phyloP scores from a whole-genome alignment of 2,329 filamentous ascomycete species.

The Anthostomella pinea region DNA sequence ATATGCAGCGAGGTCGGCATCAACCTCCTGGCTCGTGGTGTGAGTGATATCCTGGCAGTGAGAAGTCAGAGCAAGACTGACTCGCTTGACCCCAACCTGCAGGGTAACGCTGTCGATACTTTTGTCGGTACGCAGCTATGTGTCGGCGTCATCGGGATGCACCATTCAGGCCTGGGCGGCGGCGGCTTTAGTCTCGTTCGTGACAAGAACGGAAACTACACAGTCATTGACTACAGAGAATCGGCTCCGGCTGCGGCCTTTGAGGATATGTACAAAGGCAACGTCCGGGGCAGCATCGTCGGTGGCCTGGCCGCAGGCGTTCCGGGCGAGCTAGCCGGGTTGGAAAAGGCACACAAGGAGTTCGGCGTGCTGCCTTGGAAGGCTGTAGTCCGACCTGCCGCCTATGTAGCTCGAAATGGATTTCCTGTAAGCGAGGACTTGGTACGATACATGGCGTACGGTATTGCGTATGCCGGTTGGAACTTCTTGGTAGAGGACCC shows the following conservation, averaged over 20 bases:
- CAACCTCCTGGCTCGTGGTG: slow-evolving; percentile 28
- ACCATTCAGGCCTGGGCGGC: slow-evolving; percentile 81
- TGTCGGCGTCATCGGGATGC: slow-evolving; percentile 73
- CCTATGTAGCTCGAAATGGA: slow-evolving; percentile 69
- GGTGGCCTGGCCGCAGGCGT: slow-evolving; percentile 72
- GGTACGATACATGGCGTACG: slow-evolving; percentile 66
- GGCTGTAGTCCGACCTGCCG: slow-evolving; percentile 69
- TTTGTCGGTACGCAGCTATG: slow-evolving; percentile 72
- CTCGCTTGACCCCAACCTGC: too few species aligned
- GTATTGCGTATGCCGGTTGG: slow-evolving; percentile 29
- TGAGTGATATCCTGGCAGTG: slow-evolving; percentile 21
- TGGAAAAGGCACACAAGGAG: slow-evolving; percentile 73
- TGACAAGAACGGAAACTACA: slow-evolving; percentile 67
- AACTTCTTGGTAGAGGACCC: slow-evolving; percentile 74
- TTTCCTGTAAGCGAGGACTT: slow-evolving; percentile 74
- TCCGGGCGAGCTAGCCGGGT: slow-evolving; percentile 72
- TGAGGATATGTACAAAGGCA: slow-evolving; percentile 80
- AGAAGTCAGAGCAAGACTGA: too few species aligned
- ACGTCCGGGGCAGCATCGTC: slow-evolving; percentile 62
- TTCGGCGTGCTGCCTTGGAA: slow-evolving; percentile 71
- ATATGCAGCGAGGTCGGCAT: slow-evolving; percentile 34
- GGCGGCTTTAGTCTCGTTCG: slow-evolving; percentile 87
- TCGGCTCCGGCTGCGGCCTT: slow-evolving; percentile 77
- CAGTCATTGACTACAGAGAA: slow-evolving; percentile 88
- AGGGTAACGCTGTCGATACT: slow-evolving; percentile 76